These are phyloP conservation scores for Magnolia changhungtana DNA, from an alignment of 164 flowering plant genomes.

Conservation along the genomic window DNA sequence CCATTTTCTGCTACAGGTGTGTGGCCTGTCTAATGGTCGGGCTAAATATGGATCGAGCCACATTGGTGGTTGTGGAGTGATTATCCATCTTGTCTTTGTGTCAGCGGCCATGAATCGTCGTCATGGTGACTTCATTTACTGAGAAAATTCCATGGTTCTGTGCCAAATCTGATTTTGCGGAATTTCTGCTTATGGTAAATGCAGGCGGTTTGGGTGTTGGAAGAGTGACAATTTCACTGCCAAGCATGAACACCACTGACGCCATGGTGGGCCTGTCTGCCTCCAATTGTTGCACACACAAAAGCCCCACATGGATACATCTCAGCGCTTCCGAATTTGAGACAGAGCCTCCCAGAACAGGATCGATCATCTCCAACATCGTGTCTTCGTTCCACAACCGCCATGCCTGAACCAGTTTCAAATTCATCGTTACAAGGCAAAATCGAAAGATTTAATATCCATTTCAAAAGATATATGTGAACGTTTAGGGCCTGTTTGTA, in stretches of 20 bases:
- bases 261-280: constrained; percentile 10
- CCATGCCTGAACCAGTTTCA: constrained; percentile 11
- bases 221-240: constrained; percentile 20
- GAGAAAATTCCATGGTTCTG: not conserved
- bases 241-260: constrained; percentile 6
- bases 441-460: too few species aligned
- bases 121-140: not conserved
- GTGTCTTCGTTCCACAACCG: constrained; percentile 9
- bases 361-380: not conserved
- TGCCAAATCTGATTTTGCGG: not conserved
- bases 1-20: too few species aligned
- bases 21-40: too few species aligned
- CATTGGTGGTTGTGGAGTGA: too few species aligned
- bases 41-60: too few species aligned
- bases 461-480: too few species aligned
- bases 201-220: constrained; percentile 10
- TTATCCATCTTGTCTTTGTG: too few species aligned
- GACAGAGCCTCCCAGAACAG: not conserved
- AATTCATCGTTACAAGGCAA: not conserved
- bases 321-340: not conserved
- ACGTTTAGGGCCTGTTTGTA: too few species aligned
- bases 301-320: constrained; percentile 12
- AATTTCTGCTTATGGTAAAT: not conserved
- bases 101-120: not conserved
- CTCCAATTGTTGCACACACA: constrained; percentile 15